These are phyloP conservation scores for Madurella mycetomatis DNA, from an alignment of 2,329 filamentous ascomycete species.

Conservation along the genomic window DNA sequence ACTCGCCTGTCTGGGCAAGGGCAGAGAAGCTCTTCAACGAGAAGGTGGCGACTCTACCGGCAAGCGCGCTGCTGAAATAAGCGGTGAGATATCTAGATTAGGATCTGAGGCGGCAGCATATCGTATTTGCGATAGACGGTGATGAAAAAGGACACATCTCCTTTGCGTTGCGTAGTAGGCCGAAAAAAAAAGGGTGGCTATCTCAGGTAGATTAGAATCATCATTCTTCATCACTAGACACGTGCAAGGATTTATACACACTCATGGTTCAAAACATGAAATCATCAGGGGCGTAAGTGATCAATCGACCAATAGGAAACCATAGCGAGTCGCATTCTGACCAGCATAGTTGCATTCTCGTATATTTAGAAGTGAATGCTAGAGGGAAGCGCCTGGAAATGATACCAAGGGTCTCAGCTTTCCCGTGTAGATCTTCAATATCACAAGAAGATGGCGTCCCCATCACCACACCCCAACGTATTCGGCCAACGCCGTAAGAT, in stretches of 20 bases:
- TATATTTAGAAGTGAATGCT: background rate
- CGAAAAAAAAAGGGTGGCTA: background rate
- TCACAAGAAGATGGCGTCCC: slow-evolving; percentile 3
- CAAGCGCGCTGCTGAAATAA: slow-evolving; percentile 24
- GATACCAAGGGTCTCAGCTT: background rate
- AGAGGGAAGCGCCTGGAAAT: background rate
- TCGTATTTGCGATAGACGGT: background rate
- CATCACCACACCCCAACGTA: slow-evolving; percentile 3
- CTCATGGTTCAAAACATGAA: too few species aligned
- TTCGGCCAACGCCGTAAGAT: slow-evolving; percentile 17
- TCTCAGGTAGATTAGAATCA: background rate
- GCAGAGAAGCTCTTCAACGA: slow-evolving; percentile 81
- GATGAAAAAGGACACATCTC: background rate
- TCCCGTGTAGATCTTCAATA: background rate
- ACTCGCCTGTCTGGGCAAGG: slow-evolving; percentile 73
- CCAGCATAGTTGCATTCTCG: background rate
- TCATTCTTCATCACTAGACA: background rate
- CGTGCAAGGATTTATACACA: too few species aligned
- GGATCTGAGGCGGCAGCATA: too few species aligned
- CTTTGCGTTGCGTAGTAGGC: background rate
- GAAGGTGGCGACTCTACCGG: slow-evolving; percentile 54
- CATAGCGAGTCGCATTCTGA: background rate
- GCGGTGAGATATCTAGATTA: too few species aligned
- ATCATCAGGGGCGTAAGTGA: too few species aligned
- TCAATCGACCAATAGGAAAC: too few species aligned